phyloP scores from a whole-genome alignment of 1,284 basidiomycete genomes.

The Puccinia hordei region DNA sequence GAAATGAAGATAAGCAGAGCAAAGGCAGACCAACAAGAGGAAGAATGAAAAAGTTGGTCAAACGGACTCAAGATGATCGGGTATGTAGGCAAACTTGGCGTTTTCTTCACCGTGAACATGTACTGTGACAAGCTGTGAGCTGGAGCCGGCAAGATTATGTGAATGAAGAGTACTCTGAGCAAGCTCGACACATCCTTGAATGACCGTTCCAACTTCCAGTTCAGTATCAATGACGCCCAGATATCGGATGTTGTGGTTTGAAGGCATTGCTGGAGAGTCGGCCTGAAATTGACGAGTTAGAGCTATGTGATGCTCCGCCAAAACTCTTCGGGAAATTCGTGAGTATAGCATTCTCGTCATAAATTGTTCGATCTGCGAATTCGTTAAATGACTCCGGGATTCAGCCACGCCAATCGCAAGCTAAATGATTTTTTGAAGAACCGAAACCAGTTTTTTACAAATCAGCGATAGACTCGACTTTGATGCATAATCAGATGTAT shows the following conservation, averaged over 20 bases:
- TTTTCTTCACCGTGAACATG: slow-evolving; percentile 72
- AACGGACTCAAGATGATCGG: slow-evolving; percentile 71
- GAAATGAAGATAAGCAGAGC: slow-evolving; percentile 10
- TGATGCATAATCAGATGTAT: slow-evolving; percentile 63
- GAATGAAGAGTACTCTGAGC: slow-evolving; percentile 14
- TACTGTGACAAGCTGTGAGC: neutral
- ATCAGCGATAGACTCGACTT: neutral
- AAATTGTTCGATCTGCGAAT: slow-evolving; percentile 79
- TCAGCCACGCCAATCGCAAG: slow-evolving; percentile 59
- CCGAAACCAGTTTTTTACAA: slow-evolving; percentile 40
- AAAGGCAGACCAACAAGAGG: slow-evolving; percentile 5
- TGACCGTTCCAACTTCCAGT: neutral
- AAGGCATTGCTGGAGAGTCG: slow-evolving; percentile 51
- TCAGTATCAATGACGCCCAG: slow-evolving; percentile 41
- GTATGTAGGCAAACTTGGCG: slow-evolving; percentile 78
- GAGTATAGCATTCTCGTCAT: slow-evolving; percentile 89
- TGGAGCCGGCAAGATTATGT: neutral
- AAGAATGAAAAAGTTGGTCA: neutral
- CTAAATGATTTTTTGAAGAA: slow-evolving; percentile 47
- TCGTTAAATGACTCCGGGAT: slow-evolving; percentile 71
- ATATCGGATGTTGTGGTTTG: slow-evolving; percentile 60
- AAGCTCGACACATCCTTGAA: slow-evolving; percentile 22
- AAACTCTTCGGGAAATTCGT: slow-evolving; percentile 81
- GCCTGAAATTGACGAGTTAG: slow-evolving; percentile 61
- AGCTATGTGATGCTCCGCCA: slow-evolving; percentile 83